Percentiles rank a stretch among this genome's conserved stretches.
phyloP scores from a whole-genome alignment of 345 rosid species.

The Acer campestre region DNA sequence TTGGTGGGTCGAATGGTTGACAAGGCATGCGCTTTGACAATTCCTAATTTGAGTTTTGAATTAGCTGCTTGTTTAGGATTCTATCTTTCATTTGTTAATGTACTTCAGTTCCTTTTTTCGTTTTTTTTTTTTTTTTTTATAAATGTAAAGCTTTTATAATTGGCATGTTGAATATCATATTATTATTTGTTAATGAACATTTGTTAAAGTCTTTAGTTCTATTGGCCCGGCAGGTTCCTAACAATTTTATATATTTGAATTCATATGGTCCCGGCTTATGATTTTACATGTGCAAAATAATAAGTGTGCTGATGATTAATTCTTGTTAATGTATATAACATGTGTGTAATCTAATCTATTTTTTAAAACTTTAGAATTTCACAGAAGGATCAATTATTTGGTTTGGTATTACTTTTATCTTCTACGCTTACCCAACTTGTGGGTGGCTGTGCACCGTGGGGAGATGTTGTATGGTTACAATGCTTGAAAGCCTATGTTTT shows the following conservation, averaged over 20 bases:
- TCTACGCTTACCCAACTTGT: neutral
- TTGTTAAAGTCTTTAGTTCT: neutral
- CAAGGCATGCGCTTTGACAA: neutral
- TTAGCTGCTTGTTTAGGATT: neutral
- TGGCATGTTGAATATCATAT: neutral
- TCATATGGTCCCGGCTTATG: neutral
- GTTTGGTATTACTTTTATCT: slow-evolving; percentile 6
- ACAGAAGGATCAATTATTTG: neutral
- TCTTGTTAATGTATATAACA: neutral
- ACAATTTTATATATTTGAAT: neutral
- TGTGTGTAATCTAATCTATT: neutral
- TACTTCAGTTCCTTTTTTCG: too few species aligned
- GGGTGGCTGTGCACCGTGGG: neutral
- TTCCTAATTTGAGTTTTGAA: slow-evolving; percentile 4
- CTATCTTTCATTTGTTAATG: neutral
- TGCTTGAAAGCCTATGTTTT: slow-evolving; percentile 3
- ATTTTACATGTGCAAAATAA: neutral
- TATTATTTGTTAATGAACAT: neutral
- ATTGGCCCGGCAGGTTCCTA: neutral
- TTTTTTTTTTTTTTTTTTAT: too few species aligned
- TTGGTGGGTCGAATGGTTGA: neutral
- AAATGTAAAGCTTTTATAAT: neutral
- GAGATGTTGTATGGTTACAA: neutral
- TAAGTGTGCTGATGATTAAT: neutral
- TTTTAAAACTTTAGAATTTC: neutral